phyloP scores from a whole-genome alignment of 192 early-diverging fungal genomes.

The Coemansia sp. region DNA sequence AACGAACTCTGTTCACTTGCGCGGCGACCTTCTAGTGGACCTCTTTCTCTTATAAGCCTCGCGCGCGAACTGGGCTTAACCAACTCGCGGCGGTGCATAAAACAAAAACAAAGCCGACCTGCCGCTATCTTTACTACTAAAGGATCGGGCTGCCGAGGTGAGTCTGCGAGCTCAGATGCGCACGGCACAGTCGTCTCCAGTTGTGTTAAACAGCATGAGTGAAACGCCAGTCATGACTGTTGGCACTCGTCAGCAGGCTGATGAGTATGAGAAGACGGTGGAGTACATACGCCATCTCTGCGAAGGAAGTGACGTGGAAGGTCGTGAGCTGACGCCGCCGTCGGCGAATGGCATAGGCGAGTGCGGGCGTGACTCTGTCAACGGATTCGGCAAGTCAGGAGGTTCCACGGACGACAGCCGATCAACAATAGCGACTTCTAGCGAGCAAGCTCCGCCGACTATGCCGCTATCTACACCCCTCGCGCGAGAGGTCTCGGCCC shows the following conservation, averaged over 20 bases:
- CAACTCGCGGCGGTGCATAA: neutral
- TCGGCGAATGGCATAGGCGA: neutral
- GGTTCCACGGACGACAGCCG: neutral
- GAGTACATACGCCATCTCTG: conserved; percentile 46
- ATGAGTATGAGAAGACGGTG: conserved; percentile 25
- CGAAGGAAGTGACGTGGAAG: conserved; percentile 24
- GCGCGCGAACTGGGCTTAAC: neutral
- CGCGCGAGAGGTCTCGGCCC: neutral
- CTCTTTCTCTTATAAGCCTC: neutral
- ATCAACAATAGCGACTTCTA: too few relatives aligned
- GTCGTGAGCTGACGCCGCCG: neutral
- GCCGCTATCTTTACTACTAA: neutral
- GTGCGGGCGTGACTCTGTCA: neutral
- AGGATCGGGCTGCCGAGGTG: neutral
- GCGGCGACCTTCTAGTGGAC: neutral
- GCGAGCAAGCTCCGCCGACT: neutral
- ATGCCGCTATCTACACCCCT: neutral
- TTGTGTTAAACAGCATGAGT: neutral
- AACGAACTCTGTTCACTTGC: neutral
- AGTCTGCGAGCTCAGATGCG: neutral
- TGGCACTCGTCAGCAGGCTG: conserved; percentile 21
- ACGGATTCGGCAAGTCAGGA: neutral
- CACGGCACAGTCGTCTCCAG: conserved; percentile 1
- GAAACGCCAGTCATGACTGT: conserved; percentile 20
- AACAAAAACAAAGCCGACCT: neutral